Percentiles rank a stretch among this genome's conserved stretches.
These are phyloP conservation scores for Parachaetomium inaequale DNA, from an alignment of 495 filamentous ascomycete species.

Conservation along the genomic window DNA sequence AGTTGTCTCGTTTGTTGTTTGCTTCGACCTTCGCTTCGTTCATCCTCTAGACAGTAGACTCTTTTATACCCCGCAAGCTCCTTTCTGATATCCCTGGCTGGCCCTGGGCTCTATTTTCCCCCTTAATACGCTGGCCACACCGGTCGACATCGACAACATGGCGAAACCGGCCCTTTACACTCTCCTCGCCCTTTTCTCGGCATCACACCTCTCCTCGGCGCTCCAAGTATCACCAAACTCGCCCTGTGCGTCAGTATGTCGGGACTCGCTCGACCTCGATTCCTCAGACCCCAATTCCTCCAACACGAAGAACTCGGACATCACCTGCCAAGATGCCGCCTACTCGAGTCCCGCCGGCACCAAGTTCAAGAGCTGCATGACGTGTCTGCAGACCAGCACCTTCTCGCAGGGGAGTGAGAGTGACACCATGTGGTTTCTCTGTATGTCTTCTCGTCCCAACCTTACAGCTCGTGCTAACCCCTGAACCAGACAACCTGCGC, in stretches of 20 bases:
- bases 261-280: slow-evolving; percentile 38
- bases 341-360: slow-evolving; percentile 37
- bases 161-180: slow-evolving; percentile 14
- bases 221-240: slow-evolving; percentile 52
- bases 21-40: slow-evolving; percentile 7
- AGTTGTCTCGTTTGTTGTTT: not conserved
- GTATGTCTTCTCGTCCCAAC: slow-evolving; percentile 32
- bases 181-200: slow-evolving; percentile 27
- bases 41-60: not conserved
- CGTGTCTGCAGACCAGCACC: slow-evolving; percentile 49
- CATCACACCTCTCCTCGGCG: slow-evolving; percentile 26
- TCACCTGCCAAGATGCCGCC: slow-evolving; percentile 43
- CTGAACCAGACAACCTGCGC: slow-evolving; percentile 42
- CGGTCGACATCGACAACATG: slow-evolving; percentile 16
- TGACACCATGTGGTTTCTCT: slow-evolving; percentile 52
- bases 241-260: slow-evolving; percentile 47
- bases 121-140: not conserved
- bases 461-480: not conserved
- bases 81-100: slow-evolving; percentile 17
- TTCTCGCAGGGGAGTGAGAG: slow-evolving; percentile 42
- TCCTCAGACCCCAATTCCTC: slow-evolving; percentile 45
- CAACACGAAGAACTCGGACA: slow-evolving; percentile 42
- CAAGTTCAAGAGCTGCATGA: slow-evolving; percentile 50
- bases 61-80: not conserved
- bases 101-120: slow-evolving; percentile 18